These are phyloP conservation scores for Aureobasidium subglaciale DNA, from an alignment of 2,329 filamentous ascomycete species.

Conservation along the genomic window DNA sequence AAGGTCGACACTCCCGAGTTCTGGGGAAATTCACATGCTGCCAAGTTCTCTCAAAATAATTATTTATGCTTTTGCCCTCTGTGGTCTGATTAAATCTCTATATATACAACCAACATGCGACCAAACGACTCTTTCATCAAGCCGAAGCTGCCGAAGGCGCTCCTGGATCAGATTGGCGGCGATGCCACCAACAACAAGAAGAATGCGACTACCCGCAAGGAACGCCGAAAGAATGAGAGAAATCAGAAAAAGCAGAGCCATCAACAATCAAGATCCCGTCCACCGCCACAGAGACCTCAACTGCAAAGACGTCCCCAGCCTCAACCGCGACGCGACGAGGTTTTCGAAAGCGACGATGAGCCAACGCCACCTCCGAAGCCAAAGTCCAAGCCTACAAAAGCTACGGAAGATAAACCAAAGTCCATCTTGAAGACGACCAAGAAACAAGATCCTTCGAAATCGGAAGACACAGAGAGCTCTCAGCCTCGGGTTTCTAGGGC, in stretches of 20 bases:
- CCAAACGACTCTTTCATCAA: slow-evolving; percentile 23
- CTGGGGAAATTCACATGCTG: slow-evolving; percentile 9
- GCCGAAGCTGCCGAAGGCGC: slow-evolving; percentile 40
- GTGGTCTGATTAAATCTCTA: not conserved
- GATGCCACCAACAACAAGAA: slow-evolving; percentile 19
- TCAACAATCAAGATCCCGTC: slow-evolving; percentile 15
- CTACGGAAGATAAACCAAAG: slow-evolving; percentile 28
- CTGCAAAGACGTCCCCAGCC: slow-evolving; percentile 18
- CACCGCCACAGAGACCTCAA: slow-evolving; percentile 13
- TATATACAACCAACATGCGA: slow-evolving; percentile 29
- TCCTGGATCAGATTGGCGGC: slow-evolving; percentile 39
- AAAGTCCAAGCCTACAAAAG: slow-evolving; percentile 18
- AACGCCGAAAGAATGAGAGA: slow-evolving; percentile 58
- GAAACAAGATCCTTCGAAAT: slow-evolving; percentile 10
- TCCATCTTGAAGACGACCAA: slow-evolving; percentile 30
- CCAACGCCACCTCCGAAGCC: slow-evolving; percentile 21
- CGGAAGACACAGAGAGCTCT: slow-evolving; percentile 4
- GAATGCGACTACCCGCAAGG: slow-evolving; percentile 24
- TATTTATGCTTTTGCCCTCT: slow-evolving; percentile 4
- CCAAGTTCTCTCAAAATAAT: slow-evolving; percentile 9
- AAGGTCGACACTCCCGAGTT: not conserved
- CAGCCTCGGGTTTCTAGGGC: slow-evolving; percentile 28
- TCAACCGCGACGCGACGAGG: slow-evolving; percentile 23
- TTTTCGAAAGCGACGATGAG: slow-evolving; percentile 26
- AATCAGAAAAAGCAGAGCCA: slow-evolving; percentile 50